Evolutionary conservation across 2,329 filamentous ascomycete species (phyloP).

Genomic region (Colletotrichum somersetense): DNA sequence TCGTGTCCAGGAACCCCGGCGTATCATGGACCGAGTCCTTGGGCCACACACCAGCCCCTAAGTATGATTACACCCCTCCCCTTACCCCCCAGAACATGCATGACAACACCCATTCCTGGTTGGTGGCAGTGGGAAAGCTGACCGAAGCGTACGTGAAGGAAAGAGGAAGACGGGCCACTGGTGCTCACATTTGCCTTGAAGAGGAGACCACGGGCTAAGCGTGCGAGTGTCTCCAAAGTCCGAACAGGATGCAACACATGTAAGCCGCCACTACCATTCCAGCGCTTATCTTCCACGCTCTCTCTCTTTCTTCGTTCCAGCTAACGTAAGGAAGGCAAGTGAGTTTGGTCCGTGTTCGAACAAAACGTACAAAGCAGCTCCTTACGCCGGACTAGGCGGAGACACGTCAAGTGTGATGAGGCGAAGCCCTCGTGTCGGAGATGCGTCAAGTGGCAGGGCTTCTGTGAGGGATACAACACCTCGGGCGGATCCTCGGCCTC

Average conservation of each 20-base stretch:
- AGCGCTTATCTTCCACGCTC: too few relatives aligned
- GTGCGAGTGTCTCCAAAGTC: conserved; percentile 50
- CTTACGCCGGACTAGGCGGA: conserved; percentile 44
- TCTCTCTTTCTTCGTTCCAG: neutral
- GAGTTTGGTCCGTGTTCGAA: conserved; percentile 32
- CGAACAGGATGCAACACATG: conserved; percentile 51
- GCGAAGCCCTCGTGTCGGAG: conserved; percentile 51
- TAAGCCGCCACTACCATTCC: conserved; percentile 43
- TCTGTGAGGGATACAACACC: conserved; percentile 50
- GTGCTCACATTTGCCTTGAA: conserved; percentile 47
- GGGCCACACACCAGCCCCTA: conserved; percentile 13
- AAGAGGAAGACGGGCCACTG: conserved; percentile 17
- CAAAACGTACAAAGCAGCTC: neutral
- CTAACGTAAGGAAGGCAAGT: conserved; percentile 46
- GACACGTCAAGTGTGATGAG: conserved; percentile 54
- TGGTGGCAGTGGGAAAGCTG: conserved; percentile 17
- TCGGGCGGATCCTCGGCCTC: conserved; percentile 7
- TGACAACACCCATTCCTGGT: conserved; percentile 1
- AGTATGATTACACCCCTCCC: conserved; percentile 20
- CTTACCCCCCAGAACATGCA: neutral
- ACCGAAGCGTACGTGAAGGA: neutral
- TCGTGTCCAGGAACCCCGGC: conserved; percentile 17
- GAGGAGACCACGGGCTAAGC: conserved; percentile 48
- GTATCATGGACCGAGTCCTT: conserved; percentile 16
- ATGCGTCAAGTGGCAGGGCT: conserved; percentile 53